These are phyloP conservation scores for Penicillium sp. DNA, from an alignment of 2,329 filamentous ascomycete species.

Conservation along the genomic window DNA sequence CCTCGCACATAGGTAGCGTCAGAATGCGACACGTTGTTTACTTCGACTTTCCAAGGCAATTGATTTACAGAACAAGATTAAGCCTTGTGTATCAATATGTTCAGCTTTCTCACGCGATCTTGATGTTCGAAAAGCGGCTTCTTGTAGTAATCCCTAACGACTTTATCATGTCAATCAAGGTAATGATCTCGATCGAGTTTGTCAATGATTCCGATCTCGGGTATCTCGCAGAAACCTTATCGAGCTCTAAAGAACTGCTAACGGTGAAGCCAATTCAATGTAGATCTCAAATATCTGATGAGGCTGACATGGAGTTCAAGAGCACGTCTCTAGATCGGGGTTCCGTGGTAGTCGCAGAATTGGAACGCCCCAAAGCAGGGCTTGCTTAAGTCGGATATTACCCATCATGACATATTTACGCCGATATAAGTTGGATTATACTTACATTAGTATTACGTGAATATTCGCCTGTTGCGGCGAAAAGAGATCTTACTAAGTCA, in stretches of 20 bases:
- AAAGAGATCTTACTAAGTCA: not conserved
- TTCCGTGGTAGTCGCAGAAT: not conserved
- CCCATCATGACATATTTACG: not conserved
- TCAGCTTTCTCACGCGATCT: not conserved
- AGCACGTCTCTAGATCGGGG: not conserved
- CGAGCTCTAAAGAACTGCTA: not conserved
- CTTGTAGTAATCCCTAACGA: not conserved
- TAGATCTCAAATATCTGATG: not conserved
- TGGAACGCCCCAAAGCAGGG: not conserved
- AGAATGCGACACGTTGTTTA: not conserved
- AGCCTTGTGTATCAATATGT: not conserved
- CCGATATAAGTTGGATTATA: not conserved
- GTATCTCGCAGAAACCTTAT: not conserved
- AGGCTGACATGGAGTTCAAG: not conserved
- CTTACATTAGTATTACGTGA: not conserved
- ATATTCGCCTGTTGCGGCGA: not conserved
- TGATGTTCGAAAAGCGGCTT: not conserved
- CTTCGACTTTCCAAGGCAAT: no score
- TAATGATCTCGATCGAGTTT: not conserved
- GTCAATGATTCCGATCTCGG: not conserved
- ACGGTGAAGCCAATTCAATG: not conserved
- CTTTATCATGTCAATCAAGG: not conserved
- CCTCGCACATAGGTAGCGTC: not conserved
- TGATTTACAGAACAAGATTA: not conserved
- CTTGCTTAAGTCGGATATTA: not conserved